A percentile compares a stretch with the other conserved stretches of the same genome.
Evolutionary conservation across 768 basidiomycete species (phyloP).

Genomic region (Termitomyces sp.): DNA sequence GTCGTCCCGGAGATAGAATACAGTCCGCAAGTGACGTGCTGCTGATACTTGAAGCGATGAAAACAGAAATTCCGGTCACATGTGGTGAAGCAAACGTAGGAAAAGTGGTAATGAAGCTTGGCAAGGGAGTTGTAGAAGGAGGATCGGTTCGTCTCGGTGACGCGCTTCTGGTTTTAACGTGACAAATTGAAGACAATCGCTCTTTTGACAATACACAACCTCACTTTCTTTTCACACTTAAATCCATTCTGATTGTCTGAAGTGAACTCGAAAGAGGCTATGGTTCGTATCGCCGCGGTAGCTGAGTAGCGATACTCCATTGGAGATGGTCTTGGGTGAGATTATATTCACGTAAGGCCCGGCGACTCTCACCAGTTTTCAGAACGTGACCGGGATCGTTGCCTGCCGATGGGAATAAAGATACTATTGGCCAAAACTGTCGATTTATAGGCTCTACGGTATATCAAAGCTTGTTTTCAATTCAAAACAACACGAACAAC

Average conservation of each 20-base stretch:
- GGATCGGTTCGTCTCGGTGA: constrained; percentile 42
- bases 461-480: neutral
- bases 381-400: neutral
- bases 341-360: neutral
- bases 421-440: neutral
- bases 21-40: constrained; percentile 35
- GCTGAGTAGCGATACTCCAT: neutral
- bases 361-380: neutral
- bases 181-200: neutral
- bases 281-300: neutral
- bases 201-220: neutral
- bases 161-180: constrained; percentile 28
- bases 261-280: neutral
- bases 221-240: neutral
- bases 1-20: constrained; percentile 35
- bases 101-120: constrained; percentile 31
- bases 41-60: constrained; percentile 59
- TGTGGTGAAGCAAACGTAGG: constrained; percentile 42
- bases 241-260: neutral
- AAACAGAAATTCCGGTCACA: constrained; percentile 49
- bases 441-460: neutral
- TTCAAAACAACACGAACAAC: constrained; percentile 10
- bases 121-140: constrained; percentile 36
- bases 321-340: neutral
- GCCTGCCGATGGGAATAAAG: constrained; percentile 1